Evolutionary conservation across 805 yeast species (phyloP).

Genomic region (Yarrowia keelungensis): DNA sequence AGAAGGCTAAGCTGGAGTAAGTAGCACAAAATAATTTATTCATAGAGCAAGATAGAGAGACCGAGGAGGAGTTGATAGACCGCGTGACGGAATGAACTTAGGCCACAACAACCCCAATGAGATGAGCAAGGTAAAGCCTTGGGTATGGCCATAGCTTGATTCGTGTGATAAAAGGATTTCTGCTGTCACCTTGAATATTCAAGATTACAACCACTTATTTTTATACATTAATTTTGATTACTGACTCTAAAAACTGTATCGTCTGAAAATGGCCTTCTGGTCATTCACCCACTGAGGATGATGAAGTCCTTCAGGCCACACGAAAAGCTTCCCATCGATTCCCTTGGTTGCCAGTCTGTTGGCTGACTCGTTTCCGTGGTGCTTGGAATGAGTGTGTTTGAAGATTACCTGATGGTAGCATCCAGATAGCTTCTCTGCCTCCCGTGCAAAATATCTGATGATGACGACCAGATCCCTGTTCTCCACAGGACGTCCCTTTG

Average conservation of each 20-base stretch:
- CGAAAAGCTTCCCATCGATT: slow-evolving; percentile 2
- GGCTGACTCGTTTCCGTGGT: slow-evolving; percentile 26
- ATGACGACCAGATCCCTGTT: slow-evolving; percentile 11
- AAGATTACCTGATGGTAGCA: slow-evolving; percentile 12
- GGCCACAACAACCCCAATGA: no score
- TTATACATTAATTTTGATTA: not conserved
- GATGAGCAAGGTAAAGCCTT: no score
- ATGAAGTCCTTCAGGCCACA: slow-evolving; percentile 10
- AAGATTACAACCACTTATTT: not conserved
- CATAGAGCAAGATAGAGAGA: not conserved
- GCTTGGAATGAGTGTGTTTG: slow-evolving; percentile 1
- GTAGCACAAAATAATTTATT: slow-evolving; percentile 31
- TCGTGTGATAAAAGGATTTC: no score
- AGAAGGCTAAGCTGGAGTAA: slow-evolving; percentile 27
- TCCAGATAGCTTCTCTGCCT: slow-evolving; percentile 14
- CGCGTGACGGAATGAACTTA: no score
- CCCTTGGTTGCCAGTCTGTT: slow-evolving; percentile 6
- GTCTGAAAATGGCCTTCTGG: slow-evolving; percentile 14
- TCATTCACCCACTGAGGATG: slow-evolving; percentile 17
- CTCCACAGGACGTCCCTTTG: slow-evolving; percentile 1
- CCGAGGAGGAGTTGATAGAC: no score
- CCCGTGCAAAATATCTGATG: slow-evolving; percentile 5
- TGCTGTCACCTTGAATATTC: no score
- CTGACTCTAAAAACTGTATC: slow-evolving; percentile 8
- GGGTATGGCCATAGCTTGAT: no score